Evolutionary conservation across 768 basidiomycete species (phyloP).

Genomic region (Kwoniella europaea): DNA sequence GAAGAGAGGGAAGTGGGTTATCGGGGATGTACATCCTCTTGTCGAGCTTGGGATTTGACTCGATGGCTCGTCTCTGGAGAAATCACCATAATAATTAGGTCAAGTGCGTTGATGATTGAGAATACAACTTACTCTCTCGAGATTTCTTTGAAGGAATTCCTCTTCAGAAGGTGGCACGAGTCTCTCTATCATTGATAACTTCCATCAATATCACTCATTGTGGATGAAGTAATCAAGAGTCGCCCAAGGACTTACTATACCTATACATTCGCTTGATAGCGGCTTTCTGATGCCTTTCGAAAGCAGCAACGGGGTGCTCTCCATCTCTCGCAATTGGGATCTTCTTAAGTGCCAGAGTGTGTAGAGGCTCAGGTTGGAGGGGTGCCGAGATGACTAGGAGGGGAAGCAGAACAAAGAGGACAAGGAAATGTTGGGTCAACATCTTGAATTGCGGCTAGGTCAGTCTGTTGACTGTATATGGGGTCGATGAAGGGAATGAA

Average conservation of each 20-base stretch:
- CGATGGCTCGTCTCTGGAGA: not conserved
- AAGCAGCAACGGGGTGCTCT: constrained; percentile 18
- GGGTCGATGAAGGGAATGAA: not conserved
- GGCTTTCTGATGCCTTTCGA: constrained; percentile 26
- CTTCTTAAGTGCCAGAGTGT: constrained; percentile 12
- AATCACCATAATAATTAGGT: not conserved
- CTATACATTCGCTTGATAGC: constrained; percentile 27
- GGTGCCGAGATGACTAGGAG: not conserved
- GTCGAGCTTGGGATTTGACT: constrained; percentile 12
- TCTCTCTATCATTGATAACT: not conserved
- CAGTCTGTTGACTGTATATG: not conserved
- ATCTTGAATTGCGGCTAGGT: not conserved
- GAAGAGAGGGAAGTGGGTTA: not conserved
- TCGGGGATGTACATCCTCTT: constrained; percentile 8
- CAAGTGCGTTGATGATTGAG: not conserved
- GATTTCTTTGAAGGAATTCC: not conserved
- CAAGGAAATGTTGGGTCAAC: not conserved
- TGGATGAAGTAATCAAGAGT: not conserved
- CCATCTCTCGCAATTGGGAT: constrained; percentile 8
- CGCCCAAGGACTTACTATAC: constrained; percentile 9
- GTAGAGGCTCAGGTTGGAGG: constrained; percentile 8
- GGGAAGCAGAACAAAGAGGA: constrained; percentile 1
- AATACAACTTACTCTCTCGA: constrained; percentile 1
- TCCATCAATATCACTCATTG: not conserved
- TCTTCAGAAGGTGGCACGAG: constrained; percentile 9